Evolutionary conservation across 2,329 filamentous ascomycete species (phyloP), one percentile per base, ranked within the genome.

Genomic region (Lasiodiplodia hormozganensis): DNA sequence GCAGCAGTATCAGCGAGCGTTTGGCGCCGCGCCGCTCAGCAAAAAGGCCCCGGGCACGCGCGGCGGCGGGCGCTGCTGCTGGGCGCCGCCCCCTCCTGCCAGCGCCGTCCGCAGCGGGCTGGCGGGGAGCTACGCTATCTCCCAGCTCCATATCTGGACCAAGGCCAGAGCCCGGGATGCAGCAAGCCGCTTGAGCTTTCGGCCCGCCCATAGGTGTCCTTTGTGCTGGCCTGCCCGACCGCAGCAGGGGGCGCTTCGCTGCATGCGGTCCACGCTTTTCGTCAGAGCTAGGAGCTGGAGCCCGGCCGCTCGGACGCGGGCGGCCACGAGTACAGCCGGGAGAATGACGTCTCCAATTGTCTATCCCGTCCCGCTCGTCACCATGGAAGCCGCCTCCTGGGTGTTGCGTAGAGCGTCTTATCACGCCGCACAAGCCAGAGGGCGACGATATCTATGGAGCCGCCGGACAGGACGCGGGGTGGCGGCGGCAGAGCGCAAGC

Each of bases 201-300:
- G 58, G 58, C 58, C 58, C 58, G 58, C 58, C 40, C 57, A 62
- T 62, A 62, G 58, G 58, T 62, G 58, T 62, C 58, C 58, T 62
- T 62, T 62, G 58, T 62, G 58, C 23, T 62, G 58, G 57, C 38
- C 38, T 23, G 57, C 57, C 57, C 57, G 54, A 62, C 58, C 58
- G 38, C 38, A 62, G 58, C 58, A 62, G 58, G 58, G 58, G 58
- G 58, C 58, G 40, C 58, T 60, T 31, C 57, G 57, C 57, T 62
- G 57, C 57, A 62, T 62, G 57, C 57, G 57, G 57, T 38, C 28
- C 53, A 34, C 53, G 53, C 53, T 31, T 49, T 62, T 49, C 57
- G 57, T 62, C 38, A 62, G 57, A 62, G 57, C 57, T 62, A 51
- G 58, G 18, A 38, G 36, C 40, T 62, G 14, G 58, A 62, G 58